A percentile compares a stretch with the other conserved stretches of the same genome.
These are phyloP conservation scores for Rhodamnia rubescens DNA, from an alignment of 345 rosid genomes.

Conservation along the genomic window DNA sequence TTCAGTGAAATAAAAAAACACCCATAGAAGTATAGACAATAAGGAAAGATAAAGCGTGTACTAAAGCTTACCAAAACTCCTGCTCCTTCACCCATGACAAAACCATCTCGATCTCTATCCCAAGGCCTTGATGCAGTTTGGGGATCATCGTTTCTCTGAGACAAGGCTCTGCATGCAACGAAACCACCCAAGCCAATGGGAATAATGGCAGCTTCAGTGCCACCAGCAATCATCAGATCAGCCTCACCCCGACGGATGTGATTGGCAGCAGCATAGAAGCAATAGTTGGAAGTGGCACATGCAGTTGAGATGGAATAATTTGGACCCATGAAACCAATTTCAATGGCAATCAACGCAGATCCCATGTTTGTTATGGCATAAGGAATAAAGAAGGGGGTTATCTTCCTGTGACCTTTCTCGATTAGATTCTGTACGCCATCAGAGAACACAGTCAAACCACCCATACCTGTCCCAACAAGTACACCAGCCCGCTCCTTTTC, in stretches of 20 bases:
- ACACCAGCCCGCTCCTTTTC: slow-evolving; percentile 80
- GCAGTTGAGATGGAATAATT: slow-evolving; percentile 98
- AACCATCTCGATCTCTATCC: slow-evolving; percentile 92
- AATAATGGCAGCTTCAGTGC: slow-evolving; percentile 96
- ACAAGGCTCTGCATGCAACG: slow-evolving; percentile 93
- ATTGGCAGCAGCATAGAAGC: slow-evolving; percentile 97
- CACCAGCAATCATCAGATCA: slow-evolving; percentile 97
- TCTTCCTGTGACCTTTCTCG: slow-evolving; percentile 82
- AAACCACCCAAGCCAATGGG: slow-evolving; percentile 98
- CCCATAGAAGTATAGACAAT: not conserved
- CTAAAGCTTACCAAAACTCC: slow-evolving; percentile 75
- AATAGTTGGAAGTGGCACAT: slow-evolving; percentile 93
- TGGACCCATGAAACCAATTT: slow-evolving; percentile 97
- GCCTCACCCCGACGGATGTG: slow-evolving; percentile 99
- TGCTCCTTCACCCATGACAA: slow-evolving; percentile 99
- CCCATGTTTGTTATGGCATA: slow-evolving; percentile 94
- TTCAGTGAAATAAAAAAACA: not conserved
- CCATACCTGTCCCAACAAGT: slow-evolving; percentile 99
- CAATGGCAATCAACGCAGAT: slow-evolving; percentile 89
- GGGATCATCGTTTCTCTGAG: slow-evolving; percentile 98
- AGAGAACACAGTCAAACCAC: slow-evolving; percentile 80
- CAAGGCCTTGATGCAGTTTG: slow-evolving; percentile 98
- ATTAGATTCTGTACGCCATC: slow-evolving; percentile 78
- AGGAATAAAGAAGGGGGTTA: slow-evolving; percentile 87
- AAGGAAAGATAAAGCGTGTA: not conserved